Evolutionary conservation across 2,329 filamentous ascomycete species (phyloP).

Genomic region (Lithohypha guttulata): DNA sequence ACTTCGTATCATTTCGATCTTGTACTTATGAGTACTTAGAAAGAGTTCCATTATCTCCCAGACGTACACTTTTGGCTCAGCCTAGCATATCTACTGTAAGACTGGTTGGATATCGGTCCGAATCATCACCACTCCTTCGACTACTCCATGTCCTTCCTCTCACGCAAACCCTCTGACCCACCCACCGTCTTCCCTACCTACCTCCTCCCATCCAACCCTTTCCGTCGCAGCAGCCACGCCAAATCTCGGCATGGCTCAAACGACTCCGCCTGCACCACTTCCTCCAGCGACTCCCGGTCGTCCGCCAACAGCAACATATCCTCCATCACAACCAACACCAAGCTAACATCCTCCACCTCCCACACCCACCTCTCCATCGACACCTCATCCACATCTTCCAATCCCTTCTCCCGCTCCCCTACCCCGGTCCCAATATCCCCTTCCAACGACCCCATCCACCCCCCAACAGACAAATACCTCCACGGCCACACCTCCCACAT

Average conservation of each 20-base stretch:
- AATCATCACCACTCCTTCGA: too few species aligned
- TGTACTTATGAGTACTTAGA: too few species aligned
- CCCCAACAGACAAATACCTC: conserved; percentile 29
- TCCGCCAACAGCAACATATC: not conserved
- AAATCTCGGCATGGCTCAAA: conserved; percentile 30
- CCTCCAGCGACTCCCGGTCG: conserved; percentile 7
- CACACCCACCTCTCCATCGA: conserved; percentile 22
- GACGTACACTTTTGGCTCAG: too few species aligned
- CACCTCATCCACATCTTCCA: conserved; percentile 20
- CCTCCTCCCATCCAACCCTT: conserved; percentile 39
- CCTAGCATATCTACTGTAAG: too few species aligned
- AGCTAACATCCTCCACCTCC: conserved; percentile 20
- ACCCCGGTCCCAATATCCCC: conserved; percentile 15
- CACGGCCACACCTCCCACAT: conserved; percentile 43
- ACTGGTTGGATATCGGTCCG: too few species aligned
- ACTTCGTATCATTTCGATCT: too few species aligned
- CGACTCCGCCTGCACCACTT: conserved; percentile 27
- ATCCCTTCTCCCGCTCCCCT: conserved; percentile 17
- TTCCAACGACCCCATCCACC: conserved; percentile 14
- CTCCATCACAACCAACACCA: too few species aligned
- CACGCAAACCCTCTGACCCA: conserved; percentile 21
- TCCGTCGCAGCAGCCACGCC: conserved; percentile 26
- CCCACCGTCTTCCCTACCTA: conserved; percentile 40
- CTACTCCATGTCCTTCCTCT: conserved; percentile 15
- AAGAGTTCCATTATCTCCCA: too few species aligned